Percentiles rank a stretch among this genome's conserved stretches.
Conservation (phyloP, 2,329 filamentous ascomycete species). For the Cordyceps javanica region DNA sequence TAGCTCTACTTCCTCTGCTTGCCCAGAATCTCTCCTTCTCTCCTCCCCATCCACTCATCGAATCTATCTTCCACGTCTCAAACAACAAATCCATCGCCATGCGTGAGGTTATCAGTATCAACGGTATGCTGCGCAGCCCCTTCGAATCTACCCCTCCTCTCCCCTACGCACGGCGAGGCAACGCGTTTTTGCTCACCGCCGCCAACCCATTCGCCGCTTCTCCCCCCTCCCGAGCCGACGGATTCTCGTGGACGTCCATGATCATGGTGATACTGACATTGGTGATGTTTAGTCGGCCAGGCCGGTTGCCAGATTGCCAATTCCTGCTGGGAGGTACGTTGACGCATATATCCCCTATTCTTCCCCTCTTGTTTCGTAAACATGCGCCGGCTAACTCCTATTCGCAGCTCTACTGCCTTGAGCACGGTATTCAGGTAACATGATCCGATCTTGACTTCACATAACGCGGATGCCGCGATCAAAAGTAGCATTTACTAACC, state of each 20-base stretch:
- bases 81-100: slow-evolving; percentile 52
- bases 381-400: slow-evolving; percentile 22
- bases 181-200: slow-evolving; percentile 37
- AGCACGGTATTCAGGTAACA: slow-evolving; percentile 97
- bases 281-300: slow-evolving; percentile 76
- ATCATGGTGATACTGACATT: slow-evolving; percentile 41
- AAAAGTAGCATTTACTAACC: slow-evolving; percentile 10
- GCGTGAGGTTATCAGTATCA: slow-evolving; percentile 99
- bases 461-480: slow-evolving; percentile 13
- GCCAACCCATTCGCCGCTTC: slow-evolving; percentile 15
- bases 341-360: slow-evolving; percentile 14
- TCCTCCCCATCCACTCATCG: slow-evolving; percentile 19
- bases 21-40: slow-evolving; percentile 16
- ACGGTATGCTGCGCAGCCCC: slow-evolving; percentile 59
- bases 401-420: slow-evolving; percentile 93
- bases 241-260: neutral
- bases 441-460: slow-evolving; percentile 17
- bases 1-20: slow-evolving; percentile 6
- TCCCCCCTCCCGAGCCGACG: slow-evolving; percentile 7
- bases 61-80: slow-evolving; percentile 16
- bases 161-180: slow-evolving; percentile 22
- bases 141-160: slow-evolving; percentile 20
- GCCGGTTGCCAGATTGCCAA: slow-evolving; percentile 99
- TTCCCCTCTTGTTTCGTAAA: slow-evolving; percentile 2
- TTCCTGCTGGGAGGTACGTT: slow-evolving; percentile 98